Base-by-base conservation (phyloP, 805 yeast species). In the Candida takata region DNA sequence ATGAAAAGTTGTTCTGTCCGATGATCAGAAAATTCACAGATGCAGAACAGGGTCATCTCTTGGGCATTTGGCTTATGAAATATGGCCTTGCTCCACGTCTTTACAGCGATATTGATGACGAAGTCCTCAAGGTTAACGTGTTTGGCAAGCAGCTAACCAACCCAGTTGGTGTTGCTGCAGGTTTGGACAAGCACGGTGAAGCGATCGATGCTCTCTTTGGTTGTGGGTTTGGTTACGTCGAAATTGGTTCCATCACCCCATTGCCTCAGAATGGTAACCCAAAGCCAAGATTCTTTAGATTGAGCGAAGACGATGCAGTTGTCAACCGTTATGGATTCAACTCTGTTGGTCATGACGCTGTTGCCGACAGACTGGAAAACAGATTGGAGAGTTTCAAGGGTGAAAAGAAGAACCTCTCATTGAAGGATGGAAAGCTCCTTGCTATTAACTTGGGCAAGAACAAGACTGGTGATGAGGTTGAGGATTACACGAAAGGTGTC, bases 281-380 rank as follows among this genome's bases (percentile, higher is more conserved):
- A n/a, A 57, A 64, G 49, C 97, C 97, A 16, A 70, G 97, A 40
- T 84, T 90, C 51, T 90, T 88, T 66, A 74, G 97, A 49, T 67
- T 90, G 40, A 76, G 83, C 6, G 67, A 74, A 44, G 97, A 90
- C 57, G 82, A 76, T 37, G 96, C 97, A 5, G 95, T 90, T 28
- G 85, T 88, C 48, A 90, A 90, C 64, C 71, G 97, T 43, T 90
- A 88, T 55, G 97, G 97, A 2, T 88, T 90, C 70, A 90, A 90
- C 55, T 87, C 97, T 4, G 71, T 74, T 32, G 97, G 97, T 29
- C 96, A 87, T 55, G 73, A 75, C 45, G 71, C 62, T 24, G 95
- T 88, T 17, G 62, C 79, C 36, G 75, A 76, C 2, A 70, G 79
- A n/a, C 67, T 88, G 50, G 71, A 78, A 45, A 48, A 72, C 27